Conservation (phyloP, 129 eudicot species). For the Chrysanthemum seticuspe region DNA sequence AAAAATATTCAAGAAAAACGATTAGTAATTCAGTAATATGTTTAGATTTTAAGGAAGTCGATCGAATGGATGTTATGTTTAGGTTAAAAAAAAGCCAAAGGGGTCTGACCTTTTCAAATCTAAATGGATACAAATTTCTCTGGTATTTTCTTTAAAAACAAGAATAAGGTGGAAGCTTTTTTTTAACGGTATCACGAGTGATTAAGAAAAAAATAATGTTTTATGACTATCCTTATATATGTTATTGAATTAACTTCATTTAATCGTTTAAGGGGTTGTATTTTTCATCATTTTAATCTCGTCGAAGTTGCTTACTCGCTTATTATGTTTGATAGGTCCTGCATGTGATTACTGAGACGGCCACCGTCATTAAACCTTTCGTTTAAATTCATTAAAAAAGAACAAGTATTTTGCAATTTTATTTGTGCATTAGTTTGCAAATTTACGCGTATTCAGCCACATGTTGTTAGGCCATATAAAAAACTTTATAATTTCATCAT, state of each 20-base stretch:
- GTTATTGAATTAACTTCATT: background rate
- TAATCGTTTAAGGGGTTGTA: background rate
- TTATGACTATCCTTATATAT: background rate
- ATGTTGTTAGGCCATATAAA: no score
- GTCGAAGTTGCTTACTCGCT: slow-evolving; percentile 16
- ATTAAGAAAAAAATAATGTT: background rate
- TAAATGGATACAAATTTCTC: no score
- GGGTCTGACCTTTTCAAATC: no score
- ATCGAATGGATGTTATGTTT: no score
- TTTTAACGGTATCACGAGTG: no score
- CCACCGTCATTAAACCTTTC: slow-evolving; percentile 18
- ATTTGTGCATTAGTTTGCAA: background rate
- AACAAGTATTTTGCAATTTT: background rate
- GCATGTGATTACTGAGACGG: slow-evolving; percentile 6
- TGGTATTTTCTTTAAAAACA: no score
- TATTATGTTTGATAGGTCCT: slow-evolving; percentile 16
- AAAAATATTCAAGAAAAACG: no score
- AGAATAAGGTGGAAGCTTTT: no score
- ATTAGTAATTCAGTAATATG: no score
- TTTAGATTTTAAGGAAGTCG: no score
- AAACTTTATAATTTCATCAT: no score
- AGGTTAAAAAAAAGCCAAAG: no score
- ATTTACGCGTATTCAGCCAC: background rate
- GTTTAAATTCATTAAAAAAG: background rate
- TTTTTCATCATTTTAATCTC: background rate